Evolutionary conservation across 2,329 filamentous ascomycete species (phyloP), one percentile per base, ranked within the genome.

Genomic region (Arthrocladium fulminans): DNA sequence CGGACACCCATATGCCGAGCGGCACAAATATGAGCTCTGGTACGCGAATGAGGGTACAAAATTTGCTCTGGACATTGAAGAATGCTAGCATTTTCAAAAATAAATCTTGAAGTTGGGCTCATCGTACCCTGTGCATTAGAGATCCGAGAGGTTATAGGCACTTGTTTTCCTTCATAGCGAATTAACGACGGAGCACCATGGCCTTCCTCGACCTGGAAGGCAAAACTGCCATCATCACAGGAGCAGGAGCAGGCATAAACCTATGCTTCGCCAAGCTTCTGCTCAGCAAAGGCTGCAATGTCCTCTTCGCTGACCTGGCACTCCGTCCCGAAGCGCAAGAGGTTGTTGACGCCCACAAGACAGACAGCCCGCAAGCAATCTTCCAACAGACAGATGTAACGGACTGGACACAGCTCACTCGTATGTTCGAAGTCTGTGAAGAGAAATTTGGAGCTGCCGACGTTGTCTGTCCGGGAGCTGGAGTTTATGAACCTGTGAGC

Each of bases 401-500:
- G 3, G 62, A 69, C 13, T 77, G 73, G 73, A 51, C 55, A 4
- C 65, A 76, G 39, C 64, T 77, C 3, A 65, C 70, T 49, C 60
- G 61, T 12, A 70, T 73, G 64, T 76, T 77, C 51, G 61, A 69
- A 24, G 65, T 71, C 9, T 71, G 71, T 3, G 67, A 70, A 48
- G 61, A 61, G 41, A 67, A 72, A 48, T 75, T 76, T 47, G 72
- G 72, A n/a, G 63, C 64, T 13, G 57, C 68, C 12, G 66, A 72
- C 51, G 65, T 73, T 43, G 68, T 72, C 20, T 70, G 67, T 48
- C 68, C 69, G 2, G 69, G 69, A 13, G 70, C 70, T 41, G 70
- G 70, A 9, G 57, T 72, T 41, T 53, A 54, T 34, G 52, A 54
- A 29, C 49, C 74, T 68, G 47, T 50, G 20, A 12, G 47, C 19